Evolutionary conservation across 306 rosid species (phyloP).

Genomic region (Ziziphus jujuba): DNA sequence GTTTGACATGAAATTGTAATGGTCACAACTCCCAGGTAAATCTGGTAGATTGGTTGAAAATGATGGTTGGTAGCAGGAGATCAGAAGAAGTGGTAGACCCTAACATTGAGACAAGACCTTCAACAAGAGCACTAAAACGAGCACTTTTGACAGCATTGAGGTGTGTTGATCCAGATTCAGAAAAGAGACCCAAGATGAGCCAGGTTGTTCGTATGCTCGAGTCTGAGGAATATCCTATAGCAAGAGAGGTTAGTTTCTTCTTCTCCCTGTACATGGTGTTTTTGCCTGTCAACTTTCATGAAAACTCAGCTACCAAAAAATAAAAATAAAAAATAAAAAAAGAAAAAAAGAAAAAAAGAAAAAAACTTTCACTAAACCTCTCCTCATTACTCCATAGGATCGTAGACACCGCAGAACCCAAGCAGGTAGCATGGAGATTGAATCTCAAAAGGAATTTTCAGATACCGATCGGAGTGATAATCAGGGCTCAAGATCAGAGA

Average conservation of each 20-base stretch:
- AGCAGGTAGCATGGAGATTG: slow-evolving; percentile 68
- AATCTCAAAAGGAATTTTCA: slow-evolving; percentile 66
- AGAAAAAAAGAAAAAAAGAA: too few species aligned
- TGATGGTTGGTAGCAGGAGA: slow-evolving; percentile 90
- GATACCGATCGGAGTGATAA: slow-evolving; percentile 79
- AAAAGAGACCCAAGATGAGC: slow-evolving; percentile 92
- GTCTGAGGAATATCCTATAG: slow-evolving; percentile 81
- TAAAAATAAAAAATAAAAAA: too few species aligned
- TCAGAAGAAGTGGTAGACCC: slow-evolving; percentile 93
- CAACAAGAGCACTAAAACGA: slow-evolving; percentile 83
- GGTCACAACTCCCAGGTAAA: slow-evolving; percentile 54
- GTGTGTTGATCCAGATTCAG: slow-evolving; percentile 92
- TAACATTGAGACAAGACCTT: slow-evolving; percentile 73
- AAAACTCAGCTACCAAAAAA: too few species aligned
- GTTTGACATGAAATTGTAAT: slow-evolving; percentile 10
- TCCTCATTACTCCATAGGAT: slow-evolving; percentile 53
- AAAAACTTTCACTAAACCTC: not conserved
- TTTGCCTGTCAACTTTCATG: not conserved
- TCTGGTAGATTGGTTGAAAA: slow-evolving; percentile 89
- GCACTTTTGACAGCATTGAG: slow-evolving; percentile 86
- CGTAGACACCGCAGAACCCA: slow-evolving; percentile 73
- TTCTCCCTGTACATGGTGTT: not conserved
- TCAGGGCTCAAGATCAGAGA: slow-evolving; percentile 56
- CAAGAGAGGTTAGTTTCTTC: slow-evolving; percentile 69
- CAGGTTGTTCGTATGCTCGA: slow-evolving; percentile 95